Evolutionary conservation across 1,139 yeast species (phyloP).

Genomic region (Blastobotrys raffinosifermentans): DNA sequence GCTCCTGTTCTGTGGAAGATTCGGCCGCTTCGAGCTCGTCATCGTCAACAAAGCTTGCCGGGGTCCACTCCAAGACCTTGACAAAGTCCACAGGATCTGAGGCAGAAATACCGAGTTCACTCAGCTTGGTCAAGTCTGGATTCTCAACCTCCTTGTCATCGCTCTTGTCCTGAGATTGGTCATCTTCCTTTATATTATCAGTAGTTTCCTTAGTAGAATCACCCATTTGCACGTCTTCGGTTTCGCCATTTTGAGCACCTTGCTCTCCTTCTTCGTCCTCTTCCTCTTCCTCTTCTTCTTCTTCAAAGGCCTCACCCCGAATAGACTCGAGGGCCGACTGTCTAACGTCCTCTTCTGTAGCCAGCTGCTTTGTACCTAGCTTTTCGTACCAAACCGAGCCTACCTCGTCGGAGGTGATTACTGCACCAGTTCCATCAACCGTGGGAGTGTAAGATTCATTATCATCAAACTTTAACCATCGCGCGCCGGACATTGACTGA

Average conservation of each 20-base stretch:
- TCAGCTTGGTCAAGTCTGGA: not conserved
- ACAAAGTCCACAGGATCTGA: conserved; percentile 35
- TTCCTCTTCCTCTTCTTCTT: conserved; percentile 11
- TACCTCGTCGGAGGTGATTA: conserved; percentile 57
- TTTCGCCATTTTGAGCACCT: conserved; percentile 5
- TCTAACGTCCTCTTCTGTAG: conserved; percentile 16
- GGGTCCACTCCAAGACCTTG: conserved; percentile 50
- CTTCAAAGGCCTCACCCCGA: conserved; percentile 6
- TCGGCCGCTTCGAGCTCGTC: conserved; percentile 48
- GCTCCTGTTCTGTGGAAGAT: conserved; percentile 44
- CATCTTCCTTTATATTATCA: conserved; percentile 1
- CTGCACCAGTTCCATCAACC: conserved; percentile 63
- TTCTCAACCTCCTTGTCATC: conserved; percentile 5
- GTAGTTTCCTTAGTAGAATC: conserved; percentile 9
- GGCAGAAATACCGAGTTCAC: not conserved
- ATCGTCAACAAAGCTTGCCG: conserved; percentile 45
- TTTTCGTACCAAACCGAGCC: conserved; percentile 76
- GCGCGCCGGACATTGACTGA: conserved; percentile 73
- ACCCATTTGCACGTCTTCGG: conserved; percentile 10
- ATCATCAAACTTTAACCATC: conserved; percentile 69
- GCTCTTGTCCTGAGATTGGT: conserved; percentile 3
- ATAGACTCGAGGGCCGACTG: conserved; percentile 1
- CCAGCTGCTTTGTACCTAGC: conserved; percentile 48
- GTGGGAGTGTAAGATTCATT: conserved; percentile 74
- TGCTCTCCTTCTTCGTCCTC: conserved; percentile 11